Evolutionary conservation across 805 yeast species (phyloP).

Genomic region (Ogataea minuta): DNA sequence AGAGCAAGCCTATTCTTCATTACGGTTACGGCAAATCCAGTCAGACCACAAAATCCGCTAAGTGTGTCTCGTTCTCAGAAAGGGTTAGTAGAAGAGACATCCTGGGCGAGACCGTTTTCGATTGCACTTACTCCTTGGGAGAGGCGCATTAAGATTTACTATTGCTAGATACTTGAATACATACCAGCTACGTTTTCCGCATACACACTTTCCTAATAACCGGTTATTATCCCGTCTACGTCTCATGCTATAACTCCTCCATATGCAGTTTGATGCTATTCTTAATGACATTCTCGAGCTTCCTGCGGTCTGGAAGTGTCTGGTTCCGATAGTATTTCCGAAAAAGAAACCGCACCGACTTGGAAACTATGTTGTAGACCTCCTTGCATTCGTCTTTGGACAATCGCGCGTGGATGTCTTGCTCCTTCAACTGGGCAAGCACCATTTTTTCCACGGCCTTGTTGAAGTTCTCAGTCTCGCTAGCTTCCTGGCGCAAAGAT

Average conservation of each 20-base stretch:
- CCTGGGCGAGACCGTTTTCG: conserved; percentile 42
- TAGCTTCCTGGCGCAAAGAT: conserved; percentile 1
- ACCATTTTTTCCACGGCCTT: conserved; percentile 33
- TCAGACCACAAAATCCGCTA: conserved; percentile 11
- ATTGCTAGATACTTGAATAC: no score
- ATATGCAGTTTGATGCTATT: conserved; percentile 33
- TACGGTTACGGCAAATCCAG: background rate
- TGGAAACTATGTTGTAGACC: conserved; percentile 36
- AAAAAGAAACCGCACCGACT: conserved; percentile 39
- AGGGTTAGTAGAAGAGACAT: conserved; percentile 45
- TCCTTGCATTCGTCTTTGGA: conserved; percentile 32
- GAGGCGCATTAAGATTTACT: background rate
- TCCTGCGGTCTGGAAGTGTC: conserved; percentile 29
- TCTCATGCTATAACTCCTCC: conserved; percentile 8
- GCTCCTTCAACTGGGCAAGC: conserved; percentile 36
- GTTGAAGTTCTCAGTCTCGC: conserved; percentile 12
- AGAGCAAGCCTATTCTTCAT: conserved; percentile 11
- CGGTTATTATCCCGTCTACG: background rate
- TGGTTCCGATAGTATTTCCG: conserved; percentile 24
- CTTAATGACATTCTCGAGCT: conserved; percentile 37
- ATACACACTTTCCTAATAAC: no score
- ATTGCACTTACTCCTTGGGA: conserved; percentile 29
- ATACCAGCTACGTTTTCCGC: no score
- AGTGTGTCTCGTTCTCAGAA: conserved; percentile 42
- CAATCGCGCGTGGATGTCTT: conserved; percentile 31